Base-by-base conservation (phyloP, 148 eudicot species). In the Diospyros lotus region DNA sequence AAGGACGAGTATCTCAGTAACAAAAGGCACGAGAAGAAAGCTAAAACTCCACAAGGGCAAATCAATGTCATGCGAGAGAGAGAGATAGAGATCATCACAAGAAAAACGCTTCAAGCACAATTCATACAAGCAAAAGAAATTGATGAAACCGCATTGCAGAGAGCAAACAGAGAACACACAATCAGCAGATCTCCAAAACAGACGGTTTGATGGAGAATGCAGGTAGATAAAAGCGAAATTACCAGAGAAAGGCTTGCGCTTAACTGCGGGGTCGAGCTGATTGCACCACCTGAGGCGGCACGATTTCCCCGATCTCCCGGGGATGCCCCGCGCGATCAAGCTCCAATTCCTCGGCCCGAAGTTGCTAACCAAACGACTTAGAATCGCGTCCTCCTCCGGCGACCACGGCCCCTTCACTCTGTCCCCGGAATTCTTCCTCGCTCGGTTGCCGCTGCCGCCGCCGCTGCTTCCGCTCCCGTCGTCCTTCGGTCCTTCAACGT, bases 281-380 rank as follows among this genome's bases (percentile, higher is more conserved):
- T 89, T 89, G 52, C 90, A 89, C 93, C 93, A 89, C n/a, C 93
- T 75, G 7, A 89, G 79, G 42, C 90, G 86, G 66, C 93, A 89
- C 40, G 90, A 87, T 76, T 89, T 89, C 13, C 93, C 93, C 15
- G 93, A 87, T 77, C 93, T 79, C 17, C 93, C 93, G 8, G 87
- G 82, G 18, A 89, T 82, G 14, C 85, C 88, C 11, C 82, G 83
- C 3, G 93, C 91, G 52, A 89, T 86, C 60, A 89, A 55, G 69
- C 89, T 86, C 93, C 93, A 89, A 76, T 89, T 89, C 80, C 87
- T 75, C 2, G 93, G 84, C 53, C 93, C 93, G 60, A 89, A 87
- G 53, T 85, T 78, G 53, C 65, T 65, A 13, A 89, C 93, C 6
- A 89, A 77, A 9, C 68, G 69, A 65, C 91, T 76, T 38, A 89